Evolutionary conservation across 2,329 filamentous ascomycete species (phyloP), one percentile per base, ranked within the genome.

Genomic region (Pseudocercospora vitis): DNA sequence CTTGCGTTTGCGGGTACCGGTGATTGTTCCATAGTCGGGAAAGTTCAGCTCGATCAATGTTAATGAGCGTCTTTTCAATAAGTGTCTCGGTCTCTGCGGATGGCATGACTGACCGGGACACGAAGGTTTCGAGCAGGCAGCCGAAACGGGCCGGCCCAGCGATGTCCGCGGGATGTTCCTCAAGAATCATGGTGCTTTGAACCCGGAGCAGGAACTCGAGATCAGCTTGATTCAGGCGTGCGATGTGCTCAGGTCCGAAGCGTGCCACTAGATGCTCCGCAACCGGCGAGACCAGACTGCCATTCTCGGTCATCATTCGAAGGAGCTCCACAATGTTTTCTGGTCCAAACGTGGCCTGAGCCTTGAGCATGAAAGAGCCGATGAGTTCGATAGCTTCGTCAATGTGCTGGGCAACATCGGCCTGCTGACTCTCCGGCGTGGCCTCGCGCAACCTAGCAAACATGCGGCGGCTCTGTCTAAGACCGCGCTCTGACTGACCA

Each of bases 381-480:
- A 86, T 78, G 56, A 85, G 88, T 57, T 94, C 86, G 55, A 89
- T 79, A 28, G 86, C 89, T 71, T 96, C 92, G 59, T 95, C 91
- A 56, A 96, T 86, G 73, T 95, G 88, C 64, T 94, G 89, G 26
- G 79, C 76, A 45, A 87, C 72, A 55, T 89, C 82, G 32, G 72
- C 70, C 59, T 73, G 70, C 42, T 70, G 66, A 18, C 77, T 71
- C 52, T 79, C 77, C 16, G 73, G 68, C 47, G 80, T 78, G 18
- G 81, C 76, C 53, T 83, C 81, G 55, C 88, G 86, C 63, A 96
- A 90, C 56, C 88, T 85, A 67, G 86, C 78, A 71, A 96, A 95
- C 89, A 96, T 95, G 66, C 85, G 78, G 63, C 94, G 88, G 7
- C 88, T 86, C 68, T 94, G 84, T 9, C 80, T 77, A 54, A 97